These are phyloP conservation scores for Carpinus fangiana DNA, from an alignment of 306 rosid species.

Conservation along the genomic window DNA sequence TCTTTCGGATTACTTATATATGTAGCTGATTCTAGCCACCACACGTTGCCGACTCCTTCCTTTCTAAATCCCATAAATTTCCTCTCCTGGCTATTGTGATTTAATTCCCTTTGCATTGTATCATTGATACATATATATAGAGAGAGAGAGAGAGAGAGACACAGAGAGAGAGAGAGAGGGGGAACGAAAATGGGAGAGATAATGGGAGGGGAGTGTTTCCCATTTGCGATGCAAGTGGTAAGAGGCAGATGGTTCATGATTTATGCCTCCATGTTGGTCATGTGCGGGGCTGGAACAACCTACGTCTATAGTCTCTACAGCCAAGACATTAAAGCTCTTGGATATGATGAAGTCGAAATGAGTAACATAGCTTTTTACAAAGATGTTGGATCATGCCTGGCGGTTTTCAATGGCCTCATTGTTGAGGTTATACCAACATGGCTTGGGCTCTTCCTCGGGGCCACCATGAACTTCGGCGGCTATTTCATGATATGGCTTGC, in stretches of 20 bases:
- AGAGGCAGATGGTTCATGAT: constrained; percentile 50
- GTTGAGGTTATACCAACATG: constrained; percentile 49
- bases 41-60: neutral
- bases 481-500: constrained; percentile 53
- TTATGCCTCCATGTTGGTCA: constrained; percentile 46
- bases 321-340: constrained; percentile 36
- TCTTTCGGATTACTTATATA: neutral
- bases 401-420: constrained; percentile 40
- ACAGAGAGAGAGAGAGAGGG: neutral
- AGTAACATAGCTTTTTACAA: constrained; percentile 37
- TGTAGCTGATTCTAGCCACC: neutral
- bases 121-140: neutral
- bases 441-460: constrained; percentile 47
- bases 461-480: constrained; percentile 46
- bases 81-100: neutral
- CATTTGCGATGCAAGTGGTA: constrained; percentile 12
- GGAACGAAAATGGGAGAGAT: neutral
- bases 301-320: constrained; percentile 45
- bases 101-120: neutral
- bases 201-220: neutral
- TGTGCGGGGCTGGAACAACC: constrained; percentile 52
- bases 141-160: too few relatives aligned
- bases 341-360: constrained; percentile 43
- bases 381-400: constrained; percentile 50
- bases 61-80: too few relatives aligned